Evolutionary conservation across 1,139 yeast genomes (phyloP).

Genomic region (Blastobotrys ciferrii): DNA sequence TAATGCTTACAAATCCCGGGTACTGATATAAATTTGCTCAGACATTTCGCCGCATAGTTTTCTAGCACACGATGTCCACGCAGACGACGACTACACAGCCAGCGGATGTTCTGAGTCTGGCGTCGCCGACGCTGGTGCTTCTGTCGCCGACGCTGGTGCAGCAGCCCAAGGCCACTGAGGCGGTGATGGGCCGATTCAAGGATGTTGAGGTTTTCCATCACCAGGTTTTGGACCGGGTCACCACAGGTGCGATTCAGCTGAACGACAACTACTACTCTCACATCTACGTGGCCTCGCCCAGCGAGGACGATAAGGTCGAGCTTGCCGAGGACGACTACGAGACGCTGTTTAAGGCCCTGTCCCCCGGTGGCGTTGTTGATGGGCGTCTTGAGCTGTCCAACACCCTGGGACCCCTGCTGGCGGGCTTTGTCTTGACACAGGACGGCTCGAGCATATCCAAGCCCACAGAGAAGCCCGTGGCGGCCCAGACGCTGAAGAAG

Average conservation of each 20-base stretch:
- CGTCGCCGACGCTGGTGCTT: constrained; percentile 46
- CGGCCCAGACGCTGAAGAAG: constrained; percentile 13
- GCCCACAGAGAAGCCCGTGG: constrained; percentile 35
- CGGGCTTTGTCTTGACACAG: constrained; percentile 54
- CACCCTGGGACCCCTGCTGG: constrained; percentile 56
- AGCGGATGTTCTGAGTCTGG: not conserved
- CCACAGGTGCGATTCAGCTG: constrained; percentile 53
- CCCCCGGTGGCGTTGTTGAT: constrained; percentile 47
- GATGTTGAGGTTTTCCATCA: constrained; percentile 36
- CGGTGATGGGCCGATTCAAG: constrained; percentile 38
- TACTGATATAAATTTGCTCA: not conserved
- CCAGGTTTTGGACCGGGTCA: constrained; percentile 69
- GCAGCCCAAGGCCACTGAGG: constrained; percentile 49
- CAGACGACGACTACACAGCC: constrained; percentile 1
- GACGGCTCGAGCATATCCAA: constrained; percentile 44
- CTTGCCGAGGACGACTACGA: constrained; percentile 48
- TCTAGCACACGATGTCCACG: constrained; percentile 11
- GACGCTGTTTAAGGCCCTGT: constrained; percentile 44
- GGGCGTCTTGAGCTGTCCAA: constrained; percentile 52
- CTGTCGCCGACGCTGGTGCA: constrained; percentile 75
- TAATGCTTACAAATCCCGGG: not conserved
- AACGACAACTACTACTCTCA: constrained; percentile 45
- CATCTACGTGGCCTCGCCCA: constrained; percentile 53
- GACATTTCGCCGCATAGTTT: too few relatives aligned
- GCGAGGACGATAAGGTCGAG: constrained; percentile 36